A percentile compares a stretch with the other conserved stretches of the same genome.
phyloP scores from a whole-genome alignment of 768 basidiomycete species.

The Nidula microcarpa region DNA sequence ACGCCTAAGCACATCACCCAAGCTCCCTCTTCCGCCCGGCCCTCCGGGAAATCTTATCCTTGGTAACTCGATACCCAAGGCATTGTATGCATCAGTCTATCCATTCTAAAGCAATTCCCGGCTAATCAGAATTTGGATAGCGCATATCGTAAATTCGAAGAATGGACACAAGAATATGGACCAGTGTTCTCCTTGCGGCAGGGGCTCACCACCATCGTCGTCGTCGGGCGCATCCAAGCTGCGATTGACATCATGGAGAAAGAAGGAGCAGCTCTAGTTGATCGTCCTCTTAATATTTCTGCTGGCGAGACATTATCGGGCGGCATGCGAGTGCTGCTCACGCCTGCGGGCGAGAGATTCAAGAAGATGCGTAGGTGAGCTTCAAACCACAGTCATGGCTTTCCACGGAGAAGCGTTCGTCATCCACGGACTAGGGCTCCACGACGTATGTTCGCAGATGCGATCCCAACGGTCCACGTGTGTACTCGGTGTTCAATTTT shows the following conservation, averaged over 20 bases:
- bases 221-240: conserved; percentile 50
- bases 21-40: conserved; percentile 36
- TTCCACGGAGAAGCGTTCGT: no score
- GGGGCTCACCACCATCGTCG: conserved; percentile 39
- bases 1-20: conserved; percentile 12
- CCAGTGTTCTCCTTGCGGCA: conserved; percentile 55
- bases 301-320: conserved; percentile 59
- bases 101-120: no score
- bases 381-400: no score
- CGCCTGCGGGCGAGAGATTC: conserved; percentile 54
- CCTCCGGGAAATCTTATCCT: conserved; percentile 37
- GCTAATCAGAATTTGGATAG: conserved; percentile 15
- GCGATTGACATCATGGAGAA: conserved; percentile 68
- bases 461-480: no score
- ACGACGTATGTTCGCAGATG: no score
- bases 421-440: no score
- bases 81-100: conserved; percentile 26
- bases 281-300: conserved; percentile 52
- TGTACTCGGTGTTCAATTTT: background rate
- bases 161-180: conserved; percentile 60
- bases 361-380: conserved; percentile 55
- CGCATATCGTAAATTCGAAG: conserved; percentile 49
- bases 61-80: conserved; percentile 34
- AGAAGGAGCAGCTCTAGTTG: conserved; percentile 54
- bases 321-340: conserved; percentile 55